Conservation (phyloP, 352 stramenopile genomes). For the Pythium sukuiense region DNA sequence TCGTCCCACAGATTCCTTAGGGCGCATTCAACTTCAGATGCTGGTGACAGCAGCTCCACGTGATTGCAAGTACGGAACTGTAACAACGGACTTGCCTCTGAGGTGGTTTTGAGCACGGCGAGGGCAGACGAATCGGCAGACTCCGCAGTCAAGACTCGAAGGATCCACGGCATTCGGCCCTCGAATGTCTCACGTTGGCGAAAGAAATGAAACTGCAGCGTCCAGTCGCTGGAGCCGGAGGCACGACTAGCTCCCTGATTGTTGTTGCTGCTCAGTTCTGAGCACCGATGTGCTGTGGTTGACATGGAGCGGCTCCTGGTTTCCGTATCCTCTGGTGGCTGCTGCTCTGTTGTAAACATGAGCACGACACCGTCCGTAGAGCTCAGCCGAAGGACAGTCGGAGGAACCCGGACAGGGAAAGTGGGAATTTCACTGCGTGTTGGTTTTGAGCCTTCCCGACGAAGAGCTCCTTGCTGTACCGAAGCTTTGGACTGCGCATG, state of each 20-base stretch:
- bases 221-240: constrained; percentile 5
- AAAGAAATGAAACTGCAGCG: constrained; percentile 21
- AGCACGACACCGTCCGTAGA: neutral
- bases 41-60: neutral
- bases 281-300: neutral
- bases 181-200: constrained; percentile 5
- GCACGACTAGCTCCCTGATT: neutral
- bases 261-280: neutral
- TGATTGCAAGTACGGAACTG: neutral
- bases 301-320: neutral
- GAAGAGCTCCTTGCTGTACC: constrained; percentile 19
- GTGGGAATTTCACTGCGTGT: constrained; percentile 18
- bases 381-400: constrained; percentile 23
- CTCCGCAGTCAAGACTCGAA: neutral
- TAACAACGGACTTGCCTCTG: neutral
- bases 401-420: constrained; percentile 32
- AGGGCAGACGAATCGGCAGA: neutral
- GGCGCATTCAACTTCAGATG: neutral
- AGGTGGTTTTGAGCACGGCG: constrained; percentile 3
- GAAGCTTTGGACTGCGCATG: constrained; percentile 16
- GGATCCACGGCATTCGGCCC: constrained; percentile 20
- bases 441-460: neutral
- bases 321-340: constrained; percentile 5
- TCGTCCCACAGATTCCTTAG: constrained; percentile 3
- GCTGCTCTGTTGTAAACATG: constrained; percentile 23